These are phyloP conservation scores for Hypoxylon rubiginosum DNA, from an alignment of 2,329 filamentous ascomycete species.

Conservation along the genomic window DNA sequence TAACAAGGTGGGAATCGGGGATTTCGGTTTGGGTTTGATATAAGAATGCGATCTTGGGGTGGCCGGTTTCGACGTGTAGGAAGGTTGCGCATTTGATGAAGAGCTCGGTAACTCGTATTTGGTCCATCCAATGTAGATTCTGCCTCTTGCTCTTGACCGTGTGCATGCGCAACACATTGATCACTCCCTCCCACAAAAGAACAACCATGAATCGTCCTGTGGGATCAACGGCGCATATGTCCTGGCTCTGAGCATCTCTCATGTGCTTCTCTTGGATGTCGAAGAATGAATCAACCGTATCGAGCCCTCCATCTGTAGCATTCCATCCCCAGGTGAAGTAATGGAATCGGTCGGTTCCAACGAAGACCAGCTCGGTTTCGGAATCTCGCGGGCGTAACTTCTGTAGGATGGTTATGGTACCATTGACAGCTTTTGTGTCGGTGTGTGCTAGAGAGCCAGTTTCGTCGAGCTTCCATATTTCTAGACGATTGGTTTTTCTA, in stretches of 20 bases:
- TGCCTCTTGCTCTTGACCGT: conserved; percentile 60
- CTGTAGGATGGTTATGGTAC: conserved; percentile 87
- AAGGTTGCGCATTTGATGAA: conserved; percentile 72
- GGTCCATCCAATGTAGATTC: conserved; percentile 64
- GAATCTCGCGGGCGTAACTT: conserved; percentile 81
- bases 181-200: conserved; percentile 71
- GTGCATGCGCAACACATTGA: conserved; percentile 67
- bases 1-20: conserved; percentile 67
- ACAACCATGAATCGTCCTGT: conserved; percentile 72
- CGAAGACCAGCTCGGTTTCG: conserved; percentile 85
- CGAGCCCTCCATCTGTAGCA: conserved; percentile 62
- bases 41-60: conserved; percentile 70
- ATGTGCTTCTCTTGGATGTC: conserved; percentile 71
- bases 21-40: conserved; percentile 67
- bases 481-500: conserved; percentile 87
- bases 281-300: conserved; percentile 65
- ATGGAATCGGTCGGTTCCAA: conserved; percentile 89
- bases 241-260: conserved; percentile 84
- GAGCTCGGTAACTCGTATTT: conserved; percentile 69
- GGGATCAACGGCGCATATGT: conserved; percentile 87
- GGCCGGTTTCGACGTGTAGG: conserved; percentile 69
- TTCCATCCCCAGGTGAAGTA: conserved; percentile 96
- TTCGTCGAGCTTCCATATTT: conserved; percentile 81
- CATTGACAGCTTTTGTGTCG: conserved; percentile 80
- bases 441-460: conserved; percentile 71